Evolutionary conservation across 257 asterid species (phyloP), one percentile per base, ranked within the genome.

Genomic region (Capsicum chinense): DNA sequence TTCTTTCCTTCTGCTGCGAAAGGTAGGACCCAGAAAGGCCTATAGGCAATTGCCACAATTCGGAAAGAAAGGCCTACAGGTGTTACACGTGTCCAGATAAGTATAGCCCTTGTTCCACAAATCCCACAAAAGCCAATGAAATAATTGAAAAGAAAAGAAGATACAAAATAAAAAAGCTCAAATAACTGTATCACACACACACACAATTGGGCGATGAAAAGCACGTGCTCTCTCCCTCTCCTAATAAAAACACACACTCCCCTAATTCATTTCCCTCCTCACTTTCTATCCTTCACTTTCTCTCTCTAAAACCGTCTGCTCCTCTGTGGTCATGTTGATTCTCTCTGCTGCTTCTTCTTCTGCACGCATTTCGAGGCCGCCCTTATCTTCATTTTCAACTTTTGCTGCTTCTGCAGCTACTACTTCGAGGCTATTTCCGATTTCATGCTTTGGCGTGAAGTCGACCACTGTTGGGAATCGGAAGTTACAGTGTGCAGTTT

Each of bases 281-380:
- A 9, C 78, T 14, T 9, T 9, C 73, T 78, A 39, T 39, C 47
- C n/a, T 13, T 62, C 68, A 2, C 57, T 42, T 26, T 66, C 78
- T 79, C 83, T 54, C 86, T 69, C 60, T 54, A 48, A 68, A 68
- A 35, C 56, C 12, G 19, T 50, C 42, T 39, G 5, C 13, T 52
- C n/a, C 44, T 13, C 62, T 57, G 56, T 44, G 50, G 60, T 86
- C 66, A 89, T 81, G 93, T 87, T 91, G 93, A 89, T 88, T 85
- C 83, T 89, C 90, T 90, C 92, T 44, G 83, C 85, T 79, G 62
- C 89, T 42, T 56, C 87, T 81, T 73, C 89, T 80, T 68, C 88
- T 50, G 14, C 73, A 15, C 66, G 17, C 60, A 62, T 62, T 47
- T 5, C 62, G 9, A 83, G 79, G 82, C 88, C 83, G 82, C 88